These are phyloP conservation scores for Globisporangium alternatum DNA, from an alignment of 352 stramenopile species.

Conservation along the genomic window DNA sequence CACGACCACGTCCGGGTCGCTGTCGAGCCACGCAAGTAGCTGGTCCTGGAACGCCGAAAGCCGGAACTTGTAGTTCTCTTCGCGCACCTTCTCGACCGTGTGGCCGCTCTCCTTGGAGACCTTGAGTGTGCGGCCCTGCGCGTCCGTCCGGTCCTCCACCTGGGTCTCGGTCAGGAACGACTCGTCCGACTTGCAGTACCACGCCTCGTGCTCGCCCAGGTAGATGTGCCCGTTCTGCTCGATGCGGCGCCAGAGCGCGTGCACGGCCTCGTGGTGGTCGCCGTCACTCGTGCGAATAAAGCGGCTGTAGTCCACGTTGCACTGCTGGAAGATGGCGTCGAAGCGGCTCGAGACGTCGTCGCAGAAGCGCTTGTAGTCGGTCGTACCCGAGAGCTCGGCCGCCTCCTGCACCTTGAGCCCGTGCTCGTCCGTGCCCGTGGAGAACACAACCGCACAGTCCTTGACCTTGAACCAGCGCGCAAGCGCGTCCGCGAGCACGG, in stretches of 20 bases:
- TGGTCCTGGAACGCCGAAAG: constrained; percentile 93
- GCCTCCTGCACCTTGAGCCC: constrained; percentile 95
- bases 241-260: constrained; percentile 91
- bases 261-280: constrained; percentile 90
- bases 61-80: constrained; percentile 99
- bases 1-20: constrained; percentile 88
- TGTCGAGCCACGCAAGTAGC: constrained; percentile 90
- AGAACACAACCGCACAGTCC: constrained; percentile 81
- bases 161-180: constrained; percentile 98
- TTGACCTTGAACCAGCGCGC: constrained; percentile 75
- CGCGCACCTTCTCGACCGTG: constrained; percentile 92
- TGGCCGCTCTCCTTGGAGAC: constrained; percentile 91
- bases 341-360: constrained; percentile 92
- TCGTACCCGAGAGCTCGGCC: constrained; percentile 81
- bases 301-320: constrained; percentile 91
- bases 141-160: constrained; percentile 82
- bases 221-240: constrained; percentile 95
- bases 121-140: constrained; percentile 38
- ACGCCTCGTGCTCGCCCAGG: constrained; percentile 95
- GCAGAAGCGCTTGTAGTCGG: constrained; percentile 87
- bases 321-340: constrained; percentile 82
- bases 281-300: constrained; percentile 98
- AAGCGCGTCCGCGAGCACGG: constrained; percentile 87
- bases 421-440: constrained; percentile 99
- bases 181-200: constrained; percentile 99